Evolutionary conservation across 2,329 filamentous ascomycete species (phyloP), one percentile per base, ranked within the genome.

Genomic region (Penicillium sp.): DNA sequence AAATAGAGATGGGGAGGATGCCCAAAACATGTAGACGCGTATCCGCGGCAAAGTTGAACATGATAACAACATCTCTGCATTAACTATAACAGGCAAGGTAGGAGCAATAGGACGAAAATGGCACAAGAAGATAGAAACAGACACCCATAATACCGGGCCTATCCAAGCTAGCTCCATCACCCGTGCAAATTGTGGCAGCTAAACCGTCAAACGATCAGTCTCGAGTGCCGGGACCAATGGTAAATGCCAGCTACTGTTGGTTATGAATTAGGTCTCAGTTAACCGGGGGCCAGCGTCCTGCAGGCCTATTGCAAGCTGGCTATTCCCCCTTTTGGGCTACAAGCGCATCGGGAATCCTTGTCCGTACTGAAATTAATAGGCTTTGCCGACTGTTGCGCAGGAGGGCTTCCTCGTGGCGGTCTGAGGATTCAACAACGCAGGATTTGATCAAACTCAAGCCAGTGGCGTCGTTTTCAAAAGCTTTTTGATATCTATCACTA

Each of bases 341-440:
- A 38, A 30, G 33, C 16, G 34, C 42, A 45, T 45, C 16, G 12
- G 8, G 4, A 4, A 45, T 10, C 42, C 42, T 22, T 4, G 42
- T 38, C 36, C 16, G 14, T 30, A 30, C n/a, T 3, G 2, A 6
- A 22, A 30, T 38, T 45, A 2, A 10, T 14, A 30, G 8, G 2
- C 9, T 12, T 29, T 19, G 25, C 14, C 22, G 41, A 6, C 22
- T 38, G 16, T 29, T 22, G 33, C 6, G 11, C 27, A 45, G 34
- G 25, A 16, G 16, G 16, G 13, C 13, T 30, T 10, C 42, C 25
- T 45, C 33, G 41, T 45, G 34, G 42, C 42, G 42, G 42, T 45
- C 42, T 45, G 16, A 16, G 27, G 29, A 45, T 38, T 30, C 22
- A 13, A 27, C 11, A 41, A 31, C 30, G 7, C 18, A 30, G 16